A percentile compares a stretch with the other conserved stretches of the same genome.
These are phyloP conservation scores for Penicillium maclennaniae DNA, from an alignment of 495 filamentous ascomycete species.

Conservation along the genomic window DNA sequence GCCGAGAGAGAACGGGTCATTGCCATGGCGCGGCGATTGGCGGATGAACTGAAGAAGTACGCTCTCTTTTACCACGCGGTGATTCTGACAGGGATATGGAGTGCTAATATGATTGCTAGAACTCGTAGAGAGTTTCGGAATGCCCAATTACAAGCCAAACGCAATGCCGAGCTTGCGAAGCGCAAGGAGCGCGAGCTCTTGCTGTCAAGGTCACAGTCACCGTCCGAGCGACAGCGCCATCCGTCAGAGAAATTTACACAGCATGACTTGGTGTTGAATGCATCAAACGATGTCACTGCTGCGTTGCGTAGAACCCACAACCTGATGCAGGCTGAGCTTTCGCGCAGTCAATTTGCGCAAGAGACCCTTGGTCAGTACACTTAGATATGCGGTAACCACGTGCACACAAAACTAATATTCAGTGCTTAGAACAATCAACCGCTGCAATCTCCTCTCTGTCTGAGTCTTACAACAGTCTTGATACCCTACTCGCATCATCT, in stretches of 20 bases:
- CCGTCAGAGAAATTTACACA: slow-evolving; percentile 53
- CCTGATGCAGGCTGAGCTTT: slow-evolving; percentile 76
- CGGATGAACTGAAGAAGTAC: slow-evolving; percentile 66
- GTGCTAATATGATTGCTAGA: slow-evolving; percentile 38
- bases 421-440: slow-evolving; percentile 58
- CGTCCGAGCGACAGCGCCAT: slow-evolving; percentile 33
- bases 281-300: slow-evolving; percentile 78
- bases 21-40: slow-evolving; percentile 59
- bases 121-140: slow-evolving; percentile 73
- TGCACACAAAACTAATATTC: slow-evolving; percentile 7
- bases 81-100: background rate
- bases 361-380: slow-evolving; percentile 61
- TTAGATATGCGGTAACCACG: background rate
- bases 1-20: slow-evolving; percentile 56
- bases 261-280: slow-evolving; percentile 64
- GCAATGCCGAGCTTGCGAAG: slow-evolving; percentile 66
- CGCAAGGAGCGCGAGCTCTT: slow-evolving; percentile 74
- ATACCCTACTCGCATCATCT: slow-evolving; percentile 67
- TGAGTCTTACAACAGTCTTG: slow-evolving; percentile 73
- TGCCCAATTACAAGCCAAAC: slow-evolving; percentile 79
- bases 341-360: slow-evolving; percentile 79
- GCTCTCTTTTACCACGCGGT: slow-evolving; percentile 10
- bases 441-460: slow-evolving; percentile 75
- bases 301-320: slow-evolving; percentile 80
- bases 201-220: slow-evolving; percentile 49